Base-by-base conservation (phyloP, 768 basidiomycete species). In the Lactarius deliciosus region DNA sequence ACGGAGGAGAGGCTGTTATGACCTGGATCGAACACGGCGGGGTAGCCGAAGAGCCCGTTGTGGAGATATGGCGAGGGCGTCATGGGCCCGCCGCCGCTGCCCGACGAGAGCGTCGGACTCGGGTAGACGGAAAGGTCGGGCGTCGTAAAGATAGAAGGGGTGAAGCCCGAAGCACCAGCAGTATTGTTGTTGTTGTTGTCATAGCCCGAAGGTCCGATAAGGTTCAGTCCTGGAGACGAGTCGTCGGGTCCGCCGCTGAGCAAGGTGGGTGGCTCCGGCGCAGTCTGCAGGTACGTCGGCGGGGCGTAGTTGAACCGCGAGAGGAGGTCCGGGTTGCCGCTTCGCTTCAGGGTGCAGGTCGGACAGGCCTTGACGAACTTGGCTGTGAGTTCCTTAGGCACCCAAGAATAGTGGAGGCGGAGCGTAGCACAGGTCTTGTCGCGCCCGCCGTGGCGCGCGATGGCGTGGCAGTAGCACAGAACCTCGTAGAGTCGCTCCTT, bases 351-450 rank as follows among this genome's bases (percentile, higher is more conserved):
- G 65, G 75, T 81, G 71, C 92, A 94, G 9, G 90, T 89, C 16
- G 91, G 92, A 72, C 92, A 94, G 30, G 82, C 82, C 75, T 86
- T 87, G 76, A 93, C 86, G 73, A 92, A 94, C 65, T 83, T 84
- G 20, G 89, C 85, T 56, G 92, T 84, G 50, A 94, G 85, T 72
- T 91, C 88, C 76, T 93, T 94, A 18, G 92, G 92, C 32, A 94
- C 84, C 87, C 89, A 93, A 10, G 89, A 87, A 75, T 92, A 94
- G 71, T 84, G 83, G 66, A 84, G 78, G 57, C 88, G 81, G 45
- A 93, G 82, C 64, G 85, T 79, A 2, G 82, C 80, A 64, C 83
- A 85, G 0, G 92, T 94, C 79, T 85, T 90, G 76, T 94, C 92
- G 25, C 91, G 85, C 32, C 91, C 92, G 16, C 86, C 89, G 72